Evolutionary conservation across 306 rosid species (phyloP).

Genomic region (Albizia julibrissin): DNA sequence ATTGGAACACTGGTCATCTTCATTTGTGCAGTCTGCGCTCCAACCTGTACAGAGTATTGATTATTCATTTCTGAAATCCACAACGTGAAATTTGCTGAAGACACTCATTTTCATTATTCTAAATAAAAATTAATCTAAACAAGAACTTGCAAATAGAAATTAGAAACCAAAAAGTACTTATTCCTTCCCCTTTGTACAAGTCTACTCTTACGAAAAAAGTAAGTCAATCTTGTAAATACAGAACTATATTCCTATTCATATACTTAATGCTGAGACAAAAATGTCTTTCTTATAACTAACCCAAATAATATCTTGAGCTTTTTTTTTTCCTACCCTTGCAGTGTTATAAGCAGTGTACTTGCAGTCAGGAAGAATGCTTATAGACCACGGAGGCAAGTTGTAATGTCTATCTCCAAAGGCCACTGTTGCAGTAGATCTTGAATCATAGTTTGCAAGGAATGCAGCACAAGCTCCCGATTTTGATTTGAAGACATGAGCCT

Average conservation of each 20-base stretch:
- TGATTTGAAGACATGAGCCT: slow-evolving; percentile 92
- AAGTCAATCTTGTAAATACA: background rate
- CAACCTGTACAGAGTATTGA: slow-evolving; percentile 57
- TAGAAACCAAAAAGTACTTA: background rate
- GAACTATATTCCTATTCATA: background rate
- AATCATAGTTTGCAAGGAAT: slow-evolving; percentile 85
- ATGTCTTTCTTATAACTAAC: background rate
- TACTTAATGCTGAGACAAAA: slow-evolving; percentile 8
- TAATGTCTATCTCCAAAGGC: slow-evolving; percentile 79
- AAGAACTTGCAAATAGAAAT: slow-evolving; percentile 4
- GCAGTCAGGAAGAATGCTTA: slow-evolving; percentile 98
- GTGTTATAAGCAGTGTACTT: slow-evolving; percentile 88
- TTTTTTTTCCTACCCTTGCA: slow-evolving; percentile 76
- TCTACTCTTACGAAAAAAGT: background rate
- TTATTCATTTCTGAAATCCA: slow-evolving; percentile 13
- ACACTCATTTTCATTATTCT: background rate
- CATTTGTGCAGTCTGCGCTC: slow-evolving; percentile 78
- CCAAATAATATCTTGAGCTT: background rate
- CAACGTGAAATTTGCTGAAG: background rate
- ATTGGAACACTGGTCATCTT: slow-evolving; percentile 91
- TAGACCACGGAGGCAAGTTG: slow-evolving; percentile 98
- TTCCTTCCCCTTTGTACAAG: background rate
- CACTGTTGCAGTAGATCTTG: slow-evolving; percentile 66
- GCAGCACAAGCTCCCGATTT: slow-evolving; percentile 93
- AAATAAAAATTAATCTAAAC: slow-evolving; percentile 5